phyloP scores from a whole-genome alignment of 2,329 filamentous ascomycete genomes.

The Colletotrichum spinosum region DNA sequence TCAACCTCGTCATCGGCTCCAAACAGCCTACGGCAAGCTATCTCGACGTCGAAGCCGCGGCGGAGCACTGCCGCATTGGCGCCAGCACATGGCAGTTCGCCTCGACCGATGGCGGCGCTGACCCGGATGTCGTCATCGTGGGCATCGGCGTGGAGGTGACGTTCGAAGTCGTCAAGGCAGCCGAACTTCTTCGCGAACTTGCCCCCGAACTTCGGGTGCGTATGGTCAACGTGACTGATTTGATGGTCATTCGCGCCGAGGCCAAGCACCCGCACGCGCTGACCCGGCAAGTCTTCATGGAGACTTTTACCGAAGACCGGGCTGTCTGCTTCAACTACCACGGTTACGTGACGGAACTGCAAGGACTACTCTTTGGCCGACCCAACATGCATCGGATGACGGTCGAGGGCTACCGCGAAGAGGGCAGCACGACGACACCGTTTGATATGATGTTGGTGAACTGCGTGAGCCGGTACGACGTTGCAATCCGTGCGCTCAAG shows the following conservation, averaged over 20 bases:
- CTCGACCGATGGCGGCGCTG: constrained; percentile 64
- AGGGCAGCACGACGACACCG: constrained; percentile 75
- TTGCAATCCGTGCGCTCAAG: constrained; percentile 65
- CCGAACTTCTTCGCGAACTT: constrained; percentile 62
- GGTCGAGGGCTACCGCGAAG: constrained; percentile 71
- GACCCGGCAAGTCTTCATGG: constrained; percentile 60
- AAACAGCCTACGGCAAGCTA: constrained; percentile 75
- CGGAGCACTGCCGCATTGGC: constrained; percentile 68
- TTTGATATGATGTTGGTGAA: constrained; percentile 79
- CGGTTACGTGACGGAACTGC: constrained; percentile 70
- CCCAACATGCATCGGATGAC: constrained; percentile 62
- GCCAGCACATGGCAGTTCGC: constrained; percentile 72
- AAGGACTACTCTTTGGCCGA: constrained; percentile 71
- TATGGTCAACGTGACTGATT: constrained; percentile 74
- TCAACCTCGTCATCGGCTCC: constrained; percentile 76
- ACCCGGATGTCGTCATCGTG: constrained; percentile 72
- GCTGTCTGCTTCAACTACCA: constrained; percentile 76
- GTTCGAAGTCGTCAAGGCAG: constrained; percentile 73
- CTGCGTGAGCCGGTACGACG: constrained; percentile 68
- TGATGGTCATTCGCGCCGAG: constrained; percentile 70
- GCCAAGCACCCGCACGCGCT: constrained; percentile 70
- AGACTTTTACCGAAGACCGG: constrained; percentile 67
- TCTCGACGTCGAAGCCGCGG: constrained; percentile 69
- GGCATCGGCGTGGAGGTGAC: constrained; percentile 75
- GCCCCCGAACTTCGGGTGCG: constrained; percentile 67